These are phyloP conservation scores for Selenicereus undatus DNA, from an alignment of 148 eudicot genomes.

Conservation along the genomic window DNA sequence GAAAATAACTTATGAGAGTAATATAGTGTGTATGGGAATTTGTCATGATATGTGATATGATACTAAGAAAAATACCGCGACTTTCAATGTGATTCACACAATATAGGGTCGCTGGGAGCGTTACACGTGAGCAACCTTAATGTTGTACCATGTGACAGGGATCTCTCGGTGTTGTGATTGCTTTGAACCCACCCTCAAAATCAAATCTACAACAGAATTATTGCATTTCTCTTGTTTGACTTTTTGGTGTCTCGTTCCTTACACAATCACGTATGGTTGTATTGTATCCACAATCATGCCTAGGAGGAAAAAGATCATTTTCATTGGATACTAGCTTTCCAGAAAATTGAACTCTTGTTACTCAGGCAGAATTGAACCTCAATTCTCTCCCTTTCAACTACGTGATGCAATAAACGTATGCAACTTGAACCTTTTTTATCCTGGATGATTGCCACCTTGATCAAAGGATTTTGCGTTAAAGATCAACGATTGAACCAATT, in stretches of 20 bases:
- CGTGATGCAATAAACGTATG: neutral
- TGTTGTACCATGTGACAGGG: too few relatives aligned
- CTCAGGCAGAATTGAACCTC: neutral
- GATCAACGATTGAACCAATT: constrained; percentile 10
- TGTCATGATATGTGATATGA: neutral
- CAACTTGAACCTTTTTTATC: neutral
- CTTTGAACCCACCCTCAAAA: too few relatives aligned
- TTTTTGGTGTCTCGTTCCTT: neutral
- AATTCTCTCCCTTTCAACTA: neutral
- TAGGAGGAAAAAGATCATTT: neutral
- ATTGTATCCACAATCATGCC: neutral
- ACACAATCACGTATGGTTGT: neutral
- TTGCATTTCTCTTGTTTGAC: neutral
- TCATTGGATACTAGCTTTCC: neutral
- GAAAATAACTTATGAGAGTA: too few relatives aligned
- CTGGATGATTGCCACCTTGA: neutral
- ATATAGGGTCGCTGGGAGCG: neutral
- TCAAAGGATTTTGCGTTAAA: neutral
- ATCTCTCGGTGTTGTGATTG: too few relatives aligned
- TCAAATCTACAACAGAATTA: too few relatives aligned
- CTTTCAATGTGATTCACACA: neutral
- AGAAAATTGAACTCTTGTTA: neutral
- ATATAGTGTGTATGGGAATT: too few relatives aligned
- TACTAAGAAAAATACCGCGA: neutral
- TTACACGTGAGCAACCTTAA: too few relatives aligned